Evolutionary conservation across 164 flowering plant species (phyloP), one percentile per base, ranked within the genome.

Genomic region (Nymphaea colorata): DNA sequence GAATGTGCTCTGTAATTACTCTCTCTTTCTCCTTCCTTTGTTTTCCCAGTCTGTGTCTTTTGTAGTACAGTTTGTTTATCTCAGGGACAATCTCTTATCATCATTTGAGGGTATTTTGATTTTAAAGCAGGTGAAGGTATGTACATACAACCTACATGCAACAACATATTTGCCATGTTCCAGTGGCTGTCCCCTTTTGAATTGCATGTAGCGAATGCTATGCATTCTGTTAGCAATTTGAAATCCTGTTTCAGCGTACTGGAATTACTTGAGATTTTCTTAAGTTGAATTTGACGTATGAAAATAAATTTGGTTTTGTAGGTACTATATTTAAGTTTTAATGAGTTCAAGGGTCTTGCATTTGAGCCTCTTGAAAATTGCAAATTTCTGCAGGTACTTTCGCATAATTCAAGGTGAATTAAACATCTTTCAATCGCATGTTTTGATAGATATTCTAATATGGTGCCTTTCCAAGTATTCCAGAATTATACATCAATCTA

Each of bases 301-400:
- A 47, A 6, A 47, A 6, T 47, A 12, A 2, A 12, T 25, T 66
- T 72, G 65, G 43, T 61, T 70, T 70, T 15, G 64, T 78, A 95
- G 99, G 99, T 95, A 76, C 99, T 95, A 74, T 98, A 95, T 81
- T 84, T 95, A 82, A 95, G 99, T 73, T 95, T 95, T 70, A 95
- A 95, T 77, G 93, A 95, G 66, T 95, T 95, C 69, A 92, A 92
- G 78, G 99, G 94, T 60, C 98, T 98, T 70, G 99, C 96, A 57
- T 92, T 95, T 83, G 99, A 95, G 78, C 98, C 98, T 41, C 94
- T 95, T 69, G 91, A 77, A 78, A 89, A 90, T 81, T 95, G 99
- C 82, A 83, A 86, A 83, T 81, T 75, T 62, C 81, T 95, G 6
- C 99, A 95, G 96, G 99, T 92, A 43, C 69, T 71, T 70, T 14